These are phyloP conservation scores for Takakia lepidozioides DNA, from an alignment of 225 moss, liverwort and hornwort genomes.

Conservation along the genomic window DNA sequence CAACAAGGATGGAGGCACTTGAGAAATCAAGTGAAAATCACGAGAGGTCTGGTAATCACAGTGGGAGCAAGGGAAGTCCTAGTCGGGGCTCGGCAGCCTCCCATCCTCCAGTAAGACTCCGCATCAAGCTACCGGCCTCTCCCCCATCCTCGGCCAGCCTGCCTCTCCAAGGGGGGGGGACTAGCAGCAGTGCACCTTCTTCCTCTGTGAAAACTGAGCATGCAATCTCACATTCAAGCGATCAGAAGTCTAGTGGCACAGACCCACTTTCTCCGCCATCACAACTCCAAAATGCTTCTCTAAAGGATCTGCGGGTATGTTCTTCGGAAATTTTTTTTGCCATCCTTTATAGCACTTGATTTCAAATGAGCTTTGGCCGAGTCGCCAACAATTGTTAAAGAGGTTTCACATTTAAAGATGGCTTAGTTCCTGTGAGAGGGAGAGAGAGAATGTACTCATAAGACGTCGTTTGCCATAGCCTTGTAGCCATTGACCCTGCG, in stretches of 20 bases:
- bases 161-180: conserved; percentile 22
- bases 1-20: conserved; percentile 39
- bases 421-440: too few relatives aligned
- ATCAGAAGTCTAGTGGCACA: conserved; percentile 46
- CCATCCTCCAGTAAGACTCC: conserved; percentile 43
- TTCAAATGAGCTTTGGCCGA: too few relatives aligned
- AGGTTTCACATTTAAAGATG: too few relatives aligned
- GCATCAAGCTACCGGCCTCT: conserved; percentile 53
- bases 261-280: conserved; percentile 35
- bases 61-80: conserved; percentile 23
- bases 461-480: too few relatives aligned
- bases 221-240: conserved; percentile 37
- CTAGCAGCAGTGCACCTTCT: conserved; percentile 14
- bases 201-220: conserved; percentile 19
- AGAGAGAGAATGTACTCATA: too few relatives aligned
- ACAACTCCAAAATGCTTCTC: conserved; percentile 36
- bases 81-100: conserved; percentile 23
- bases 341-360: too few relatives aligned
- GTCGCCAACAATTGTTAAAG: too few relatives aligned
- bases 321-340: not conserved
- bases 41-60: conserved; percentile 20
- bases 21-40: conserved; percentile 45
- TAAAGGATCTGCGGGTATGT: conserved; percentile 62
- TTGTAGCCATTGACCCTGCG: too few relatives aligned
- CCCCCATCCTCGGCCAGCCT: conserved; percentile 23